Evolutionary conservation across 805 yeast genomes (phyloP).

Genomic region (Candida silvicultrix): DNA sequence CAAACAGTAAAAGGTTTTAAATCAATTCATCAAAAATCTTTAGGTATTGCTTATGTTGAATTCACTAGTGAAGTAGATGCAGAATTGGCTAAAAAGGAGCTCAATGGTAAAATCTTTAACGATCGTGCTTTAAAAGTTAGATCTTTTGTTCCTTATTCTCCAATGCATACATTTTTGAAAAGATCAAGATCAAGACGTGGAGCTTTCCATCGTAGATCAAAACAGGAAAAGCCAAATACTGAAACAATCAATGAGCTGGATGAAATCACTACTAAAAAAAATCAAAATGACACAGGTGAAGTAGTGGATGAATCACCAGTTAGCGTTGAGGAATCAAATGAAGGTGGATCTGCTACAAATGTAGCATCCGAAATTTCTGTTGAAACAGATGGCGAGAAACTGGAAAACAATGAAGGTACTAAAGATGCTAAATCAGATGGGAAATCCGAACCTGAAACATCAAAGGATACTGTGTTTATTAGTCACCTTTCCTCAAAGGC

Average conservation of each 20-base stretch:
- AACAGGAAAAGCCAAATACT: neutral
- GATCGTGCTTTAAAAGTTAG: conserved; percentile 34
- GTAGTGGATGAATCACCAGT: neutral
- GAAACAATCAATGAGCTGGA: neutral
- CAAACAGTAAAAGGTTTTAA: conserved; percentile 43
- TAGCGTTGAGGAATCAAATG: neutral
- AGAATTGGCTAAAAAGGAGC: conserved; percentile 51
- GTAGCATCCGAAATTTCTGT: neutral
- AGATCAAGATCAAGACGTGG: conserved; percentile 10
- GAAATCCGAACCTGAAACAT: conserved; percentile 17
- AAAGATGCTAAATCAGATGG: neutral
- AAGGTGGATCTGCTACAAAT: neutral
- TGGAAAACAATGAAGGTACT: neutral
- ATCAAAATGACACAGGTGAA: neutral
- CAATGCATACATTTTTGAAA: conserved; percentile 13
- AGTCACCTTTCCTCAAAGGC: conserved; percentile 32
- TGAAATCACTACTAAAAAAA: neutral
- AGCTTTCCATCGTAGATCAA: neutral
- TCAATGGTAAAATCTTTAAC: conserved; percentile 54
- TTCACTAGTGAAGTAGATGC: conserved; percentile 63
- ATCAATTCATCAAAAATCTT: conserved; percentile 33
- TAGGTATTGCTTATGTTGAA: conserved; percentile 80
- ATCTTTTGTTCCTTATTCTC: conserved; percentile 37
- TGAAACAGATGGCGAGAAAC: neutral
- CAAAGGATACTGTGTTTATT: conserved; percentile 41